Evolutionary conservation across 306 rosid genomes (phyloP).

Genomic region (Sechiopsis laciniata): DNA sequence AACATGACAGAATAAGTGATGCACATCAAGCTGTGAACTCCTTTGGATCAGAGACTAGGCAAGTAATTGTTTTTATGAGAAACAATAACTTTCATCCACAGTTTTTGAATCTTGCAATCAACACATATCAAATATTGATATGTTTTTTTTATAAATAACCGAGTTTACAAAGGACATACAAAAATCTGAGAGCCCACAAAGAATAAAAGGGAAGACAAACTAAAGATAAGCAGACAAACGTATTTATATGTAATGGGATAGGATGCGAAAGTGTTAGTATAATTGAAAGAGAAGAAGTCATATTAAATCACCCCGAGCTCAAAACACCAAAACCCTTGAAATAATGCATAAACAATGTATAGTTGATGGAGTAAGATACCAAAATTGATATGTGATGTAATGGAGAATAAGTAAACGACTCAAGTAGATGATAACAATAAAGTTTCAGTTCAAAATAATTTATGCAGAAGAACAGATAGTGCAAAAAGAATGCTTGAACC

Average conservation of each 20-base stretch:
- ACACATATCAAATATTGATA: neutral
- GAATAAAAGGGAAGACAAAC: no score
- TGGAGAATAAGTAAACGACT: neutral
- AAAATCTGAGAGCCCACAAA: no score
- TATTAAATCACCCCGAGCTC: neutral
- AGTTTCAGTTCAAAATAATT: constrained; percentile 17
- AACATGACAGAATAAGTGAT: neutral
- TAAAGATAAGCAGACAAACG: no score
- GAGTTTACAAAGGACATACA: no score
- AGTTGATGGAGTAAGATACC: neutral
- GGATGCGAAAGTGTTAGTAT: no score
- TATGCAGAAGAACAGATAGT: constrained; percentile 6
- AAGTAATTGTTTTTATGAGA: neutral
- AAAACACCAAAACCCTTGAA: neutral
- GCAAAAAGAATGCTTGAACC: constrained; percentile 43
- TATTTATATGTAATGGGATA: no score
- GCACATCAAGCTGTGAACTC: neutral
- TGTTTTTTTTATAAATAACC: no score
- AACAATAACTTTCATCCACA: neutral
- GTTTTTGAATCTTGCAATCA: neutral
- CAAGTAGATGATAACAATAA: neutral
- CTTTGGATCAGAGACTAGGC: neutral
- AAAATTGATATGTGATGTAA: neutral
- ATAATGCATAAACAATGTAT: neutral
- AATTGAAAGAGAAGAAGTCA: neutral